Percentiles rank a stretch among this genome's conserved stretches.
Evolutionary conservation across 1,139 yeast genomes (phyloP).

Genomic region (Hyphopichia khmerensis): DNA sequence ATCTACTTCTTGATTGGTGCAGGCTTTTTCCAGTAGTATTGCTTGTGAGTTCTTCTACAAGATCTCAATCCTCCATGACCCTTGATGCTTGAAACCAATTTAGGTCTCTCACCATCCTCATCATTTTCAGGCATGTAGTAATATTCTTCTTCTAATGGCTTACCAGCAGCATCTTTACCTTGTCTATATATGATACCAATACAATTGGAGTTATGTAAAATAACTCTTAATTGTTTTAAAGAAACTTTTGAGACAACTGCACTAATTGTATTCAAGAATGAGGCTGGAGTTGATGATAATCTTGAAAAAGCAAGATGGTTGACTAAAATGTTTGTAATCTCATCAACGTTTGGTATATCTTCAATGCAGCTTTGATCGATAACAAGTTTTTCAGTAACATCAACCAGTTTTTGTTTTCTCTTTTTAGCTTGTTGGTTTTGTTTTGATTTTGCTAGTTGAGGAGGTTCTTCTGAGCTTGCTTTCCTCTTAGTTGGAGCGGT

Average conservation of each 20-base stretch:
- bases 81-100: slow-evolving; percentile 70
- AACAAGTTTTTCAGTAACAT: slow-evolving; percentile 13
- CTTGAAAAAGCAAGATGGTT: slow-evolving; percentile 92
- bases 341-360: slow-evolving; percentile 41
- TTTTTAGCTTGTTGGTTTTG: slow-evolving; percentile 10
- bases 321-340: slow-evolving; percentile 62
- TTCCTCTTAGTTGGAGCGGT: slow-evolving; percentile 19
- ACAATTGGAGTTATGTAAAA: slow-evolving; percentile 51
- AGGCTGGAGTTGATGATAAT: slow-evolving; percentile 80
- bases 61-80: slow-evolving; percentile 82
- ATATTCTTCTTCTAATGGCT: slow-evolving; percentile 88
- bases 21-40: slow-evolving; percentile 84
- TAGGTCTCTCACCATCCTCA: slow-evolving; percentile 63
- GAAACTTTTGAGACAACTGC: slow-evolving; percentile 44
- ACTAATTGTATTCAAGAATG: slow-evolving; percentile 62
- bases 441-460: slow-evolving; percentile 12
- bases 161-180: slow-evolving; percentile 97
- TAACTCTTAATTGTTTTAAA: slow-evolving; percentile 49
- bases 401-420: slow-evolving; percentile 5
- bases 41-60: slow-evolving; percentile 93
- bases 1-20: slow-evolving; percentile 42
- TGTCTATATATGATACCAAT: slow-evolving; percentile 82
- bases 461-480: slow-evolving; percentile 33
- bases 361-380: slow-evolving; percentile 27
- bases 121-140: slow-evolving; percentile 87